Conservation (phyloP, 2,329 filamentous ascomycete genomes). For the Beauveria sp. region DNA sequence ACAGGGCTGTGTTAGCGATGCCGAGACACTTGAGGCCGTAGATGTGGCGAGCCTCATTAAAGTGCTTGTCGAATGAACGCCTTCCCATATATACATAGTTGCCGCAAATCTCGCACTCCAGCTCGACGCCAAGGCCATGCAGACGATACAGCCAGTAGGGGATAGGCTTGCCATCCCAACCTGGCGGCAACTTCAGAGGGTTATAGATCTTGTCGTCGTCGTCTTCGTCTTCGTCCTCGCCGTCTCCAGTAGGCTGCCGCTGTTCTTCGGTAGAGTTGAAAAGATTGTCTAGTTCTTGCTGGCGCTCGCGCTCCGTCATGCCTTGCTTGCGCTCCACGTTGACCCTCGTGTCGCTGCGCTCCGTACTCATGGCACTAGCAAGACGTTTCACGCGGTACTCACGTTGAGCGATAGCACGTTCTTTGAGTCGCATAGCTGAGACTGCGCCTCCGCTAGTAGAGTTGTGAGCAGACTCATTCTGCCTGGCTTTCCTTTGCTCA, state of each 20-base stretch:
- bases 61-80: conserved; percentile 95
- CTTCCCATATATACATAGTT: conserved; percentile 99
- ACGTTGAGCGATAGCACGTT: conserved; percentile 81
- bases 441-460: conserved; percentile 20
- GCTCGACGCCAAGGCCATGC: conserved; percentile 90
- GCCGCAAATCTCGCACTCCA: conserved; percentile 91
- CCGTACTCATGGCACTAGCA: conserved; percentile 73
- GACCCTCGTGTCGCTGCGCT: conserved; percentile 80
- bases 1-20: conserved; percentile 83
- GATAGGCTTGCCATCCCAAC: conserved; percentile 98
- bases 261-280: conserved; percentile 40
- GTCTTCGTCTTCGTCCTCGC: conserved; percentile 64
- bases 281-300: conserved; percentile 85
- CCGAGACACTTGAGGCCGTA: conserved; percentile 91
- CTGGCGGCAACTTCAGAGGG: conserved; percentile 87
- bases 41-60: conserved; percentile 87
- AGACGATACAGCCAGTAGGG: conserved; percentile 98
- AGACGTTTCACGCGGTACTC: conserved; percentile 79
- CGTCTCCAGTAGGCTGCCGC: conserved; percentile 38
- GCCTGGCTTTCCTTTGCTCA: conserved; percentile 50
- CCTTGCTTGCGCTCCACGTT: conserved; percentile 96
- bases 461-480: conserved; percentile 29
- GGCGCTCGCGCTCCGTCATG: conserved; percentile 93
- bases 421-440: conserved; percentile 60
- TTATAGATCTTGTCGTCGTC: conserved; percentile 92